Evolutionary conservation across 257 asterid genomes (phyloP).

Genomic region (Nicotiana tomentosiformis): DNA sequence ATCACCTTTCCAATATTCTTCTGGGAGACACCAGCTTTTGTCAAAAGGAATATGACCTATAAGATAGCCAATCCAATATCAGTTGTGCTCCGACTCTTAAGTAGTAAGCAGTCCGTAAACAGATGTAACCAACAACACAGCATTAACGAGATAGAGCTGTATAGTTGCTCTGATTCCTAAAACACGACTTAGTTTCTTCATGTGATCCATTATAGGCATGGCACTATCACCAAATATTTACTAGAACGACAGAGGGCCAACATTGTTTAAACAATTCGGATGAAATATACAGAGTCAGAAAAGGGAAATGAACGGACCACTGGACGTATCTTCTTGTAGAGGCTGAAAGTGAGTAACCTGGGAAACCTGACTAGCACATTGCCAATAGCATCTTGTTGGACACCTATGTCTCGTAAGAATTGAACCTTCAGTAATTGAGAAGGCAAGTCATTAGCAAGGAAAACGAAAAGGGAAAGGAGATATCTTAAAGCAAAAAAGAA

Average conservation of each 20-base stretch:
- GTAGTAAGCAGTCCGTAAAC: background rate
- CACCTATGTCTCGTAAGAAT: constrained; percentile 80
- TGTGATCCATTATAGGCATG: background rate
- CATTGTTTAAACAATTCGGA: background rate
- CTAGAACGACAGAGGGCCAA: background rate
- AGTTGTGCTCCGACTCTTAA: background rate
- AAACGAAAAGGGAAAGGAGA: background rate
- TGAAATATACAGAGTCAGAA: background rate
- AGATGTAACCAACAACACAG: background rate
- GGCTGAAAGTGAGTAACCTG: constrained; percentile 79
- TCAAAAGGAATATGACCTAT: constrained; percentile 76
- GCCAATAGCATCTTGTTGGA: constrained; percentile 68
- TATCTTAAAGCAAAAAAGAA: background rate
- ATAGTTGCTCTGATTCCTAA: background rate
- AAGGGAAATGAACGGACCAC: constrained; percentile 39
- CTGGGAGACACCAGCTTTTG: constrained; percentile 82
- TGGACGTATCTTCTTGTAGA: constrained; percentile 86
- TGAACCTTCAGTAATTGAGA: constrained; percentile 49
- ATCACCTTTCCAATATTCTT: constrained; percentile 71
- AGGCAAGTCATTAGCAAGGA: background rate
- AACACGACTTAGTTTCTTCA: background rate
- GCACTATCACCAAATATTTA: background rate
- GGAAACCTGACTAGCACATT: constrained; percentile 66
- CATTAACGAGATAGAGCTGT: background rate
- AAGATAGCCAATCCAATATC: background rate